phyloP scores from a whole-genome alignment of 2,329 filamentous ascomycete genomes.

The Neocucurbitaria cava region DNA sequence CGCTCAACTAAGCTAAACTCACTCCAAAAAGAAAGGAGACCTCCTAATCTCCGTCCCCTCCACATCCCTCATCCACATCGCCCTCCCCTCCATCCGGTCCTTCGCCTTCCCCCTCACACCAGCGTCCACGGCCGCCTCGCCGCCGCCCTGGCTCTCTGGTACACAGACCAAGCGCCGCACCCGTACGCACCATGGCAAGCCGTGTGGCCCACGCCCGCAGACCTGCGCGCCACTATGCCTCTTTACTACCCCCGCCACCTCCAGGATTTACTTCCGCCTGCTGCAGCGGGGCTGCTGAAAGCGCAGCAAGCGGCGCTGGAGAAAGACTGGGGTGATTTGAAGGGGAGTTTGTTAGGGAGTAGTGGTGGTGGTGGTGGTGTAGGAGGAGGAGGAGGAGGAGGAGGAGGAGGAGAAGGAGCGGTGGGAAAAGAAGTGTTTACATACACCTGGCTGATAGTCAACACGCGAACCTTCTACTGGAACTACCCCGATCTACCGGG shows the following conservation, averaged over 20 bases:
- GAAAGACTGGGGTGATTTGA: slow-evolving; percentile 59
- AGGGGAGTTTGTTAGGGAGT: no score
- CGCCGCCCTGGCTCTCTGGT: slow-evolving; percentile 65
- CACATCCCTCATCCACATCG: slow-evolving; percentile 68
- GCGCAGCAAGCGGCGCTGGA: slow-evolving; percentile 63
- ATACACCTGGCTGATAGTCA: slow-evolving; percentile 68
- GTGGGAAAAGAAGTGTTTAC: slow-evolving; percentile 55
- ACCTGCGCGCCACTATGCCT: slow-evolving; percentile 66
- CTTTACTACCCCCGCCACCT: slow-evolving; percentile 61
- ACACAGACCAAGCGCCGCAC: slow-evolving; percentile 50
- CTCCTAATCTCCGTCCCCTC: slow-evolving; percentile 70
- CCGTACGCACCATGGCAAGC: slow-evolving; percentile 51
- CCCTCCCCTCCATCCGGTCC: slow-evolving; percentile 60
- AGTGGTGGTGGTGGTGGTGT: no score
- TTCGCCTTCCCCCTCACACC: slow-evolving; percentile 59
- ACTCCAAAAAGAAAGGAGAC: slow-evolving; percentile 63
- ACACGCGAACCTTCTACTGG: slow-evolving; percentile 68
- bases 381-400: no score
- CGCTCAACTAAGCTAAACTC: slow-evolving; percentile 23
- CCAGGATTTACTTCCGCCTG: slow-evolving; percentile 49
- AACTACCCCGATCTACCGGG: slow-evolving; percentile 50
- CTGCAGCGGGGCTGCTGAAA: slow-evolving; percentile 53
- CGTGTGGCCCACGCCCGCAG: slow-evolving; percentile 71
- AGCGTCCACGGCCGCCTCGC: slow-evolving; percentile 76
- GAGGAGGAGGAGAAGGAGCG: no score